A percentile compares a stretch with the other conserved stretches of the same genome.
Evolutionary conservation across 2,329 filamentous ascomycete species (phyloP).

Genomic region (Pseudogymnoascus sp.): DNA sequence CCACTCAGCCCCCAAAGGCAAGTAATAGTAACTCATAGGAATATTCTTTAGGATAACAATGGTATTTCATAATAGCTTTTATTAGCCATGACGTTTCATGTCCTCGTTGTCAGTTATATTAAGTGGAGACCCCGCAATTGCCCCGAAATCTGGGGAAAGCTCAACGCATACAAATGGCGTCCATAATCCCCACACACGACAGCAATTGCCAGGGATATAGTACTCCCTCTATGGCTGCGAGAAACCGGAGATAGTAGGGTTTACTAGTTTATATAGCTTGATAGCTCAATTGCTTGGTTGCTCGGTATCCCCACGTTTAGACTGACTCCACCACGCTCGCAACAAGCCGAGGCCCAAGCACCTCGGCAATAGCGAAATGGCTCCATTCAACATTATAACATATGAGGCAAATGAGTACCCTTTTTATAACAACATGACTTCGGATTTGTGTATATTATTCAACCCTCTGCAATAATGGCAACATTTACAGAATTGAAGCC

Average conservation of each 20-base stretch:
- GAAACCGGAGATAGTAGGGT: not conserved
- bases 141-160: slow-evolving; percentile 6
- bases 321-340: not conserved
- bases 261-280: slow-evolving; percentile 6
- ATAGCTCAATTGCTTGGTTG: slow-evolving; percentile 2
- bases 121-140: slow-evolving; percentile 5
- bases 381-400: slow-evolving; percentile 4
- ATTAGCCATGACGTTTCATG: not conserved
- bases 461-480: not conserved
- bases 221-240: not conserved
- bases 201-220: not conserved
- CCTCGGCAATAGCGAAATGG: not conserved
- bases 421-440: not conserved
- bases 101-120: not conserved
- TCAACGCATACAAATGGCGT: not conserved
- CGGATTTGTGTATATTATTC: not conserved
- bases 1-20: not conserved
- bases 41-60: not conserved
- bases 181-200: not conserved
- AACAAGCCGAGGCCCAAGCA: slow-evolving; percentile 1
- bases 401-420: not conserved
- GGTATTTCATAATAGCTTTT: not conserved
- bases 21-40: not conserved
- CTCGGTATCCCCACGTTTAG: not conserved
- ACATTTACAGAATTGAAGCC: not conserved